Conservation (phyloP, 257 asterid genomes). For the Echium plantagineum region DNA sequence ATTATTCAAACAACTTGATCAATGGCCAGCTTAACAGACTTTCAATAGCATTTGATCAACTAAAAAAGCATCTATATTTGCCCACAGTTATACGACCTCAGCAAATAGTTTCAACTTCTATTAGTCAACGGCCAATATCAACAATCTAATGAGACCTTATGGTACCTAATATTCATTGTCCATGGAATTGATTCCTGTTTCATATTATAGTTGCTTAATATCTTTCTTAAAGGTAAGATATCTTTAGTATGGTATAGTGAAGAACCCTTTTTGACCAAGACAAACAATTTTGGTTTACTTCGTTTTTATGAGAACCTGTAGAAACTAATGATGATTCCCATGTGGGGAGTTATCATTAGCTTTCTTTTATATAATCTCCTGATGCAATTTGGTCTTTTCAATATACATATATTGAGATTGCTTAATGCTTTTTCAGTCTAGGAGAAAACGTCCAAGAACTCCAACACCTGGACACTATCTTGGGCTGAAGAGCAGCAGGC, state of each 20-base stretch:
- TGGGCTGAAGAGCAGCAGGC: constrained; percentile 83
- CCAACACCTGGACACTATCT: constrained; percentile 99
- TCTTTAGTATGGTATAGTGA: not conserved
- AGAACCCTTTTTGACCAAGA: not conserved
- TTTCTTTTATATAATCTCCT: not conserved
- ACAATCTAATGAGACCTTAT: constrained; percentile 87
- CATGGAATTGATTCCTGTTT: constrained; percentile 16
- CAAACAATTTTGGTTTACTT: not conserved
- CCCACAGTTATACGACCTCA: constrained; percentile 92
- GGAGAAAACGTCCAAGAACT: constrained; percentile 40
- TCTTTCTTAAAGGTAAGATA: not conserved
- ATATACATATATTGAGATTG: constrained; percentile 4
- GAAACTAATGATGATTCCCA: not conserved
- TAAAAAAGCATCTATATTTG: constrained; percentile 84
- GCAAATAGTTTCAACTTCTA: constrained; percentile 84
- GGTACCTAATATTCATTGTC: constrained; percentile 70
- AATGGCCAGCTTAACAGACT: constrained; percentile 80
- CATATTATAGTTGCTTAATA: not conserved
- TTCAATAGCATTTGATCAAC: constrained; percentile 93
- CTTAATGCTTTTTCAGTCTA: constrained; percentile 30
- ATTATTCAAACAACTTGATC: constrained; percentile 45
- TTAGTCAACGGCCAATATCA: constrained; percentile 89
- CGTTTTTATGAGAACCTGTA: not conserved
- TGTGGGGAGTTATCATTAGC: not conserved
- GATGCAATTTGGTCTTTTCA: not conserved